Evolutionary conservation across 2,329 filamentous ascomycete genomes (phyloP).

Genomic region (Phaeomoniella chlamydospora): DNA sequence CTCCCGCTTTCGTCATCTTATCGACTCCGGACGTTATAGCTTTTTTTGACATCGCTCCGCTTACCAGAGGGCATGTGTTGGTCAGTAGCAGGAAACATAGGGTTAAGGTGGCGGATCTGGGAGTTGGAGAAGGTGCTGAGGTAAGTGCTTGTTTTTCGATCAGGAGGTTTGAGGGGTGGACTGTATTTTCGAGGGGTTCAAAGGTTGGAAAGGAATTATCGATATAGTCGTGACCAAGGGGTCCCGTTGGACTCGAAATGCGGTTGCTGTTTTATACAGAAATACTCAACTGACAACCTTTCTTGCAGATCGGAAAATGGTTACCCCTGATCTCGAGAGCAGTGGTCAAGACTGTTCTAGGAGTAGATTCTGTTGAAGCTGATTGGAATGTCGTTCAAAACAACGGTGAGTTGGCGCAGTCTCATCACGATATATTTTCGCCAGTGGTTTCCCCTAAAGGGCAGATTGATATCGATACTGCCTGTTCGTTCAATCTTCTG

Average conservation of each 20-base stretch:
- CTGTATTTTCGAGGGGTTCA: background rate
- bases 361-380: slow-evolving; percentile 16
- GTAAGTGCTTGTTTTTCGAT: slow-evolving; percentile 39
- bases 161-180: background rate
- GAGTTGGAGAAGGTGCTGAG: slow-evolving; percentile 46
- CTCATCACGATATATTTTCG: too few relatives aligned
- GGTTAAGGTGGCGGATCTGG: slow-evolving; percentile 61
- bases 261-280: too few relatives aligned
- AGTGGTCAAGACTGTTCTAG: slow-evolving; percentile 55
- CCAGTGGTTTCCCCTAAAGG: too few relatives aligned
- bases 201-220: slow-evolving; percentile 1
- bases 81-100: slow-evolving; percentile 66
- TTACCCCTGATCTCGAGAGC: slow-evolving; percentile 46
- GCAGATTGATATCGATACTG: too few relatives aligned
- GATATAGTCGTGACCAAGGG: background rate
- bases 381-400: slow-evolving; percentile 98
- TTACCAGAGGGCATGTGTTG: slow-evolving; percentile 70
- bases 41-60: slow-evolving; percentile 86
- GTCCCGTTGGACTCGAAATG: background rate
- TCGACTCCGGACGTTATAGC: slow-evolving; percentile 66
- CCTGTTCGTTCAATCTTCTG: slow-evolving; percentile 4
- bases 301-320: slow-evolving; percentile 26
- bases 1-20: slow-evolving; percentile 44
- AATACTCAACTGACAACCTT: too few relatives aligned
- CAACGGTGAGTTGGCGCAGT: slow-evolving; percentile 61